These are phyloP conservation scores for Colletotrichum abscissum DNA, from an alignment of 2,329 filamentous ascomycete species.

Conservation along the genomic window DNA sequence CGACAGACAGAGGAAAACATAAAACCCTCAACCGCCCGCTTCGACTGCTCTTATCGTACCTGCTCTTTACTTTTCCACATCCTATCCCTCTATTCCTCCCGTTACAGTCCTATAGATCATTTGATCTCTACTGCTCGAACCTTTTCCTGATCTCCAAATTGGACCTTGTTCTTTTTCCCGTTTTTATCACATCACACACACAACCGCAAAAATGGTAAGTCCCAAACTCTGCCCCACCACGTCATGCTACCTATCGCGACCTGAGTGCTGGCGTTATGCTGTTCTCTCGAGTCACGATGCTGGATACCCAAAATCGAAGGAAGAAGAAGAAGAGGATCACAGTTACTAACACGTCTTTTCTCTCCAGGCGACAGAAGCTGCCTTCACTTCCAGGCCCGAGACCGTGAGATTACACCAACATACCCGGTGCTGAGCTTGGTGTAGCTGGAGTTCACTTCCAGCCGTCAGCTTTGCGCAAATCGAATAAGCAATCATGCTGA, in stretches of 20 bases:
- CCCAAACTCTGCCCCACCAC: not conserved
- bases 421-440: not conserved
- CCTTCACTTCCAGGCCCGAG: constrained; percentile 45
- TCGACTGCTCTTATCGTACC: constrained; percentile 19
- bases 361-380: constrained; percentile 42
- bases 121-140: constrained; percentile 14
- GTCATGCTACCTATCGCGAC: not conserved
- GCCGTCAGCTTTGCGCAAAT: not conserved
- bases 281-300: not conserved
- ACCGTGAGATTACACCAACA: constrained; percentile 43
- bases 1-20: constrained; percentile 30
- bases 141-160: not conserved
- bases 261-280: not conserved
- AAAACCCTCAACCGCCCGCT: constrained; percentile 39
- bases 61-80: constrained; percentile 1
- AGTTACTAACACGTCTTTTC: constrained; percentile 33
- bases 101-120: constrained; percentile 6
- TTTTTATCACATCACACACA: constrained; percentile 22
- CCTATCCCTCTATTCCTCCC: constrained; percentile 7
- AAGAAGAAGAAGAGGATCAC: not conserved
- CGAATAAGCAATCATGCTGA: constrained; percentile 31
- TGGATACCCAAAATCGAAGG: not conserved
- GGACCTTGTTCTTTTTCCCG: constrained; percentile 1
- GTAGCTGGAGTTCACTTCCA: not conserved
- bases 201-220: constrained; percentile 40